Base-by-base conservation (phyloP, 495 filamentous ascomycete genomes). In the Amniculicola lignicola region DNA sequence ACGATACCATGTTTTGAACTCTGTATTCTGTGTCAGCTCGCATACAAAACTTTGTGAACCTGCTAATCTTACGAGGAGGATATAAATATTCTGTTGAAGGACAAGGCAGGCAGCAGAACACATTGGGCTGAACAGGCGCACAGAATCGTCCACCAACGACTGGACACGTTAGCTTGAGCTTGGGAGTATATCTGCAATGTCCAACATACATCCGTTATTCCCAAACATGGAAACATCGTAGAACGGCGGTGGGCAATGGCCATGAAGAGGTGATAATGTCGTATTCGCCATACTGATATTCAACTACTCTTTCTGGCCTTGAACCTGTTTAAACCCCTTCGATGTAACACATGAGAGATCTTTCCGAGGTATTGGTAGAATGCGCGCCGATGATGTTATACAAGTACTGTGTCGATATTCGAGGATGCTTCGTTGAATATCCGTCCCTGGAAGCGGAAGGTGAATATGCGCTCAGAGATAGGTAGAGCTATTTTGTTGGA, bases 31-130 rank as follows among this genome's bases (percentile, higher is more conserved):
- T 51, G 45, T 49, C 28, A 48, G 67, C 70, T 59, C 52, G 54
- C 25, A 15, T 35, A 3, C 25, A n/a, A 27, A 33, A 22, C 51
- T 19, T 27, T 33, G 7, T 11, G 11, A 31, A 46, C 5, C 42
- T 18, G 12, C 7, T 2, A 29, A 22, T 36, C 78, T 68, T 59
- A 85, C 82, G 78, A 62, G 90, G 82, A 4, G 85, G 84, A 67
- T 95, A 97, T 45, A 87, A 74, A 85, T 85, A 97, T 43, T 88
- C 79, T 24, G 87, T 84, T 60, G 84, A 75, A 16, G 94, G 93
- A 71, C 93, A 98, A 61, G 94, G 94, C 52, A 97, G 67, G 71
- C 93, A 98, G 68, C 93, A 98, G 21, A 70, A 69, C 16, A 75
- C 74, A 25, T 72, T 65, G 7, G 65, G 71, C 35, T 64, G 29